Evolutionary conservation across 139 green algal species (phyloP).

Genomic region (Nannochloris sp.): DNA sequence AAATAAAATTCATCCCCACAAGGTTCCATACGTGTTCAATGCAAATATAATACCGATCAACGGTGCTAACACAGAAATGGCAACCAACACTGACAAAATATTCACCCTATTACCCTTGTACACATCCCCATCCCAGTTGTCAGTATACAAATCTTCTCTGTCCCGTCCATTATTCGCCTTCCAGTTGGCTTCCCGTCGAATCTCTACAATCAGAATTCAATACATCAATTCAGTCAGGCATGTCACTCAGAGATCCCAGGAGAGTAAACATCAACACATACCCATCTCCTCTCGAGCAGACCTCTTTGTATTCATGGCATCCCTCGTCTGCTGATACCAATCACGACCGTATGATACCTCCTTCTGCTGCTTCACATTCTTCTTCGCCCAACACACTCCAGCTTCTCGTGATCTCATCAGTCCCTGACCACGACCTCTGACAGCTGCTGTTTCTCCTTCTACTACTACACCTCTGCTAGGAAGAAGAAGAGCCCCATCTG

Average conservation of each 20-base stretch:
- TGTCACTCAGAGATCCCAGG: too few relatives aligned
- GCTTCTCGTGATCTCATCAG: too few relatives aligned
- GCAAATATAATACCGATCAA: conserved; percentile 50
- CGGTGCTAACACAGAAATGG: conserved; percentile 40
- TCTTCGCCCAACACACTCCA: not conserved
- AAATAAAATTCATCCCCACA: conserved; percentile 42
- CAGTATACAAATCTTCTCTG: conserved; percentile 60
- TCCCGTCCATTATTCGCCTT: conserved; percentile 1
- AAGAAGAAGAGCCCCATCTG: too few relatives aligned
- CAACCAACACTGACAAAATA: conserved; percentile 29
- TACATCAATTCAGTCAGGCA: not conserved
- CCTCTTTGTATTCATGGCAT: not conserved
- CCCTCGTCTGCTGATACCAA: conserved; percentile 8
- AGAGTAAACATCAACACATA: not conserved
- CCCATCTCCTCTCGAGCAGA: conserved; percentile 1
- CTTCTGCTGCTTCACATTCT: not conserved
- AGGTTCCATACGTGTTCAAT: conserved; percentile 42
- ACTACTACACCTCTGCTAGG: too few relatives aligned
- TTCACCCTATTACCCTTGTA: conserved; percentile 47
- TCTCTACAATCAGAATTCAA: not conserved
- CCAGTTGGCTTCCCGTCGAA: not conserved
- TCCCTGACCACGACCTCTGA: too few relatives aligned
- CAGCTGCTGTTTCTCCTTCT: too few relatives aligned
- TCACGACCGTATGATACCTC: not conserved
- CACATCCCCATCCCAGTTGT: conserved; percentile 51